A percentile compares a stretch with the other conserved stretches of the same genome.
phyloP scores from a whole-genome alignment of 116 monocot species.

The Phalaenopsis hybrid region DNA sequence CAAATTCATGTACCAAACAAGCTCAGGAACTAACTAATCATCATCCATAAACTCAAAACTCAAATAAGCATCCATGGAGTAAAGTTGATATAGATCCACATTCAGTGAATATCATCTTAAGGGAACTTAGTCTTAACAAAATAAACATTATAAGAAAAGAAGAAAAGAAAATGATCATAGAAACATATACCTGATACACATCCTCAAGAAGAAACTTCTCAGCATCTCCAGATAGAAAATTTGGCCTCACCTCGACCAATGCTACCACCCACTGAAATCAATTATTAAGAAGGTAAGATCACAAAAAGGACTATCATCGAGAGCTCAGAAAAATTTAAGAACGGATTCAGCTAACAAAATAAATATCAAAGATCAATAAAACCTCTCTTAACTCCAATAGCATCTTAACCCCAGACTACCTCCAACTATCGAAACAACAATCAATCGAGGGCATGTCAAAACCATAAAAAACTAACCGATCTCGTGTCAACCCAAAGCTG shows the following conservation, averaged over 20 bases:
- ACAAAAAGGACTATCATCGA: neutral
- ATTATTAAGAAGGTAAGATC: neutral
- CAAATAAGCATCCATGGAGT: neutral
- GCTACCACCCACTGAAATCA: constrained; percentile 74
- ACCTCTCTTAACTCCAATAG: no score
- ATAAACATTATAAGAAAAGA: neutral
- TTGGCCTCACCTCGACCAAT: constrained; percentile 73
- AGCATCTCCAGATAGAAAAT: constrained; percentile 76
- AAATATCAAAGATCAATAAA: no score
- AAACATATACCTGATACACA: constrained; percentile 52
- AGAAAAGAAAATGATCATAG: neutral
- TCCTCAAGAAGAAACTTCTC: constrained; percentile 79
- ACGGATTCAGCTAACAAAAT: no score
- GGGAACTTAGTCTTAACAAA: neutral
- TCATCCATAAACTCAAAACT: neutral
- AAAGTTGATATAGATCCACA: neutral
- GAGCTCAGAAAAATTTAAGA: neutral
- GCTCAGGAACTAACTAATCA: neutral
- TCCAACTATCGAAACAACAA: neutral
- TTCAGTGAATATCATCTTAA: neutral
- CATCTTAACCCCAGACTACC: neutral
- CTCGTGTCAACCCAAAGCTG: constrained; percentile 80
- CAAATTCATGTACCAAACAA: neutral
- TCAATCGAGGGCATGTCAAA: neutral
- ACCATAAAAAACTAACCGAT: constrained; percentile 35